phyloP scores from a whole-genome alignment of 192 early-diverging fungal genomes.

The Paraglomus occultum region DNA sequence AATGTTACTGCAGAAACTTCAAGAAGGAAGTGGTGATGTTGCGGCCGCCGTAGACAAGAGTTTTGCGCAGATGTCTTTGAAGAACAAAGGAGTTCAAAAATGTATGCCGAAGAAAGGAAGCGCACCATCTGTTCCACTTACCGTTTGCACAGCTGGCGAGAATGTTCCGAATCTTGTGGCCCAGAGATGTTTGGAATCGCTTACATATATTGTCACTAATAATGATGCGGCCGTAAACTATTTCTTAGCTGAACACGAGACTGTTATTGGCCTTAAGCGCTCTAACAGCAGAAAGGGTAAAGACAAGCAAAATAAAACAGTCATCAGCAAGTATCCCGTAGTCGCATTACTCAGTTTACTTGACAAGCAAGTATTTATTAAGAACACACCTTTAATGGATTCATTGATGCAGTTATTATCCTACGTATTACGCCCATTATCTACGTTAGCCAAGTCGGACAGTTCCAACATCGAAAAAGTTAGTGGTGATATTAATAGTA shows the following conservation, averaged over 20 bases:
- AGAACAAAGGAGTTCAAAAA: slow-evolving; percentile 51
- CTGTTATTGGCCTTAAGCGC: slow-evolving; percentile 49
- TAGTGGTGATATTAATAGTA: slow-evolving; percentile 39
- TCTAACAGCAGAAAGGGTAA: slow-evolving; percentile 65
- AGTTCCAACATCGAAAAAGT: slow-evolving; percentile 34
- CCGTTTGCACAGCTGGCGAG: slow-evolving; percentile 45
- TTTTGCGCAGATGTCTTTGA: slow-evolving; percentile 72
- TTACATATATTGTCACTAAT: slow-evolving; percentile 73
- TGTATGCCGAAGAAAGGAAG: slow-evolving; percentile 32
- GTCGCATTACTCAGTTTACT: slow-evolving; percentile 82
- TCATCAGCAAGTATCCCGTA: slow-evolving; percentile 60
- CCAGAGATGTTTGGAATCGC: slow-evolving; percentile 82
- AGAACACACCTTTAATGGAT: slow-evolving; percentile 81
- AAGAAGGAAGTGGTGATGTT: slow-evolving; percentile 76
- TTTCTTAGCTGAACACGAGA: slow-evolving; percentile 73
- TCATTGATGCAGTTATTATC: slow-evolving; percentile 84
- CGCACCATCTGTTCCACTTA: slow-evolving; percentile 16
- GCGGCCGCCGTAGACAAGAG: slow-evolving; percentile 67
- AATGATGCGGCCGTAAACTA: slow-evolving; percentile 79
- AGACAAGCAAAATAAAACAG: slow-evolving; percentile 59
- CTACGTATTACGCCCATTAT: slow-evolving; percentile 74
- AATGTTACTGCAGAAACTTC: slow-evolving; percentile 81
- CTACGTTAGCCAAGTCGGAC: slow-evolving; percentile 54
- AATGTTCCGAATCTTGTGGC: slow-evolving; percentile 86
- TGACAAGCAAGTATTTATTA: slow-evolving; percentile 78